Evolutionary conservation across 805 yeast species (phyloP).

Genomic region (Hanseniaspora vineae): DNA sequence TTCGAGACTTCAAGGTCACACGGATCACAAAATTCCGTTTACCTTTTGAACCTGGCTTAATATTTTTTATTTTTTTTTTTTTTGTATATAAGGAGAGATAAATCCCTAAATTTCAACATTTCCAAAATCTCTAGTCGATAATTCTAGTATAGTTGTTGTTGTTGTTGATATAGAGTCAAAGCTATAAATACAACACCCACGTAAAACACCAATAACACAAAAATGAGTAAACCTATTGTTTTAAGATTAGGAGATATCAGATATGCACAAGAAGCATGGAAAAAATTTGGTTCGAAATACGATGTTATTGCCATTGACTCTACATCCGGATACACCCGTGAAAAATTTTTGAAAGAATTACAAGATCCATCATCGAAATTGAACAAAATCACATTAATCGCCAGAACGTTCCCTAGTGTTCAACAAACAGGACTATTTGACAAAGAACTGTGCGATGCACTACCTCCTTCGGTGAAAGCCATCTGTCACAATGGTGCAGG

Average conservation of each 20-base stretch:
- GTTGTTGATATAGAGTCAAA: too few relatives aligned
- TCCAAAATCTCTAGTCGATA: too few relatives aligned
- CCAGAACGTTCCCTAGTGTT: slow-evolving; percentile 43
- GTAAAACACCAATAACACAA: background rate
- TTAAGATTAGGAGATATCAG: slow-evolving; percentile 50
- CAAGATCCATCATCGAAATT: slow-evolving; percentile 22
- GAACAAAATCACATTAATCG: slow-evolving; percentile 23
- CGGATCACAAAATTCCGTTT: too few relatives aligned
- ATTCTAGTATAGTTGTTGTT: too few relatives aligned
- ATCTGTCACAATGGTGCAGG: slow-evolving; percentile 64
- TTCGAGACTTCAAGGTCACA: too few relatives aligned
- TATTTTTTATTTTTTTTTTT: too few relatives aligned
- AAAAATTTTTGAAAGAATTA: slow-evolving; percentile 20
- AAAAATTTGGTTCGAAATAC: slow-evolving; percentile 32
- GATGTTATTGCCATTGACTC: slow-evolving; percentile 36
- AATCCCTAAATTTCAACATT: too few relatives aligned
- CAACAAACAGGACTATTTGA: slow-evolving; percentile 51
- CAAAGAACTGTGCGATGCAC: slow-evolving; percentile 38
- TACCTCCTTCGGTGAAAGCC: slow-evolving; percentile 42
- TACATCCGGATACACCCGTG: slow-evolving; percentile 18
- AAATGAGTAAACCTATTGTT: slow-evolving; percentile 36
- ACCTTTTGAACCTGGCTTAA: too few relatives aligned
- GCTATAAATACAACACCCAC: background rate
- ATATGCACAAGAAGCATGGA: slow-evolving; percentile 58
- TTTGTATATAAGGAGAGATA: too few relatives aligned